Percentiles rank a stretch among this genome's conserved stretches.
Evolutionary conservation across 345 rosid species (phyloP).

Genomic region (Geranium brycei): DNA sequence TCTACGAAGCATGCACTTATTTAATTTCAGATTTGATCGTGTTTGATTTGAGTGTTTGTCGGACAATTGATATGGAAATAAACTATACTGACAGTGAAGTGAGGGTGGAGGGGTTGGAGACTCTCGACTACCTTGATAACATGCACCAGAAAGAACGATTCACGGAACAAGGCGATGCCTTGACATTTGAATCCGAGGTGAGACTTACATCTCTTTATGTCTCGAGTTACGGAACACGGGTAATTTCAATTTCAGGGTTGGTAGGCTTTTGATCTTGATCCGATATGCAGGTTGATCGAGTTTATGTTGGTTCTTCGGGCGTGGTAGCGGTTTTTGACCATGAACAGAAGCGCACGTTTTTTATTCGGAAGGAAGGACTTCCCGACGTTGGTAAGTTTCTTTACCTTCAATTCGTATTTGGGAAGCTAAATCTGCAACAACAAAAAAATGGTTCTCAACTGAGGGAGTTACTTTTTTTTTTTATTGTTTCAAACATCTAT

Average conservation of each 20-base stretch:
- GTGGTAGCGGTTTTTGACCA: constrained; percentile 68
- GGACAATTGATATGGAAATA: not conserved
- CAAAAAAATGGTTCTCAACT: too few relatives aligned
- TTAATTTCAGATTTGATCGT: too few relatives aligned
- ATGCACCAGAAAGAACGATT: constrained; percentile 55
- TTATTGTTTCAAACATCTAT: too few relatives aligned
- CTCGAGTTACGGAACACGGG: too few relatives aligned
- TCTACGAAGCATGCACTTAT: too few relatives aligned
- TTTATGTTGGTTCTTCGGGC: constrained; percentile 53
- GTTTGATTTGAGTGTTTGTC: not conserved
- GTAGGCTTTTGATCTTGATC: not conserved
- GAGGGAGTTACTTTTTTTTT: too few relatives aligned
- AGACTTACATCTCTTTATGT: not conserved
- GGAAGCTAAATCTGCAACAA: too few relatives aligned
- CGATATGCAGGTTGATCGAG: constrained; percentile 55
- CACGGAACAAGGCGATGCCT: constrained; percentile 81
- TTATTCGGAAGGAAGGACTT: constrained; percentile 64
- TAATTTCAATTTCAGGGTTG: too few relatives aligned
- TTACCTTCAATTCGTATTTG: not conserved
- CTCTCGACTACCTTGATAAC: constrained; percentile 85
- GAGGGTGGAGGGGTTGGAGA: constrained; percentile 87
- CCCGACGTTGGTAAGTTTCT: constrained; percentile 64
- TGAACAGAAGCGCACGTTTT: constrained; percentile 60
- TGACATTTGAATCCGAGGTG: constrained; percentile 95
- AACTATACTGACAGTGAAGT: constrained; percentile 55